phyloP scores from a whole-genome alignment of 2,329 filamentous ascomycete genomes.

The Fusarium abutilonis region DNA sequence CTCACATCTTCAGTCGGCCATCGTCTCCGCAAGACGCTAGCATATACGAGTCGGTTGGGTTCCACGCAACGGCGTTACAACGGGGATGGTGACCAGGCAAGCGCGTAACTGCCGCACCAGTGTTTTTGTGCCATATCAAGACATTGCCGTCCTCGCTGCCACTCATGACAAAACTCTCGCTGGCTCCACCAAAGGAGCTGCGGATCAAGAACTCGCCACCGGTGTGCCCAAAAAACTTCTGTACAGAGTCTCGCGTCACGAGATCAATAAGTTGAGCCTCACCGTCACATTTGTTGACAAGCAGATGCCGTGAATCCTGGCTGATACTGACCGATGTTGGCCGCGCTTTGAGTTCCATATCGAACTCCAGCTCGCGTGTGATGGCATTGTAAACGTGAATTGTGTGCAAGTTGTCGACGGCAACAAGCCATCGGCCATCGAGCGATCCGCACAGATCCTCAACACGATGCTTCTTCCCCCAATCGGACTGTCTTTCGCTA shows the following conservation, averaged over 20 bases:
- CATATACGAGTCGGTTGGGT: slow-evolving; percentile 81
- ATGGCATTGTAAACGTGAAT: slow-evolving; percentile 84
- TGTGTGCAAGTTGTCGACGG: slow-evolving; percentile 74
- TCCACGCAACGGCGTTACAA: slow-evolving; percentile 91
- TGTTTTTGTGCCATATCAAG: slow-evolving; percentile 91
- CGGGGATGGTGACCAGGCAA: slow-evolving; percentile 78
- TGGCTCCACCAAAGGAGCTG: slow-evolving; percentile 85
- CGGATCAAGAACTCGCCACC: slow-evolving; percentile 84
- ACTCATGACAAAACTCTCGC: slow-evolving; percentile 89
- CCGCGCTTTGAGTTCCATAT: slow-evolving; percentile 71
- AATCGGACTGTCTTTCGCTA: slow-evolving; percentile 71
- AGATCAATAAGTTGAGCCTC: slow-evolving; percentile 84
- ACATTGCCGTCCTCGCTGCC: slow-evolving; percentile 85
- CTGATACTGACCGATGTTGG: slow-evolving; percentile 85
- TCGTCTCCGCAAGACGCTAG: slow-evolving; percentile 95
- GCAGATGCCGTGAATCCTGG: slow-evolving; percentile 79
- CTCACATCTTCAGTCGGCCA: slow-evolving; percentile 84
- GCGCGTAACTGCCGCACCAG: slow-evolving; percentile 77
- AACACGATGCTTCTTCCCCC: slow-evolving; percentile 77
- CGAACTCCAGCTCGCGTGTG: slow-evolving; percentile 79
- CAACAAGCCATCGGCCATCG: slow-evolving; percentile 82
- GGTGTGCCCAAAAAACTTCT: slow-evolving; percentile 78
- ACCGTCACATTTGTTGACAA: slow-evolving; percentile 83
- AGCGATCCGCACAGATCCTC: slow-evolving; percentile 86
- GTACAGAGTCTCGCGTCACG: slow-evolving; percentile 74